Base-by-base conservation (phyloP, 2,329 filamentous ascomycete species). In the Alternaria sp. region DNA sequence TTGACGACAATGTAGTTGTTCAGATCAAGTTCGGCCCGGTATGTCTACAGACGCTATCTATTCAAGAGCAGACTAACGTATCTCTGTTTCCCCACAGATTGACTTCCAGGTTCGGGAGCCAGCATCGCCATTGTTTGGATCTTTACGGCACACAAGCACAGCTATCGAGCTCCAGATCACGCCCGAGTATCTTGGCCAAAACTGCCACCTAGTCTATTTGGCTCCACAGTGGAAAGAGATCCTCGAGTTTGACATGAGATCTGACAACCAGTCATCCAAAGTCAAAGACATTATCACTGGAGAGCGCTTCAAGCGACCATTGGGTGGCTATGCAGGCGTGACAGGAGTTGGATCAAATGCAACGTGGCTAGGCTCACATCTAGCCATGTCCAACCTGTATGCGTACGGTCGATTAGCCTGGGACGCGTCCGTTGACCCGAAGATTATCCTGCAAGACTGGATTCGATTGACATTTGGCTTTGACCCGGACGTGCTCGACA, bases 51-150 rank as follows among this genome's bases (percentile, higher is more conserved):
- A 51, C 49, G 18, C 12, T 23, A 7, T 23, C 15, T 7, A 37
- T 4, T 1, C 11, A 23, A 51, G 14, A n/a, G 28, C 21, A 51
- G 28, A 51, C 28, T 51, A 37, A 51, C 18, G 18, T 23, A 37
- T 30, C 14, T 30, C 14, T 18, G 6, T 23, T 21, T 30, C 14
- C 11, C 9, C 10, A 18, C 26, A 51, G 0, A 92, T 92, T 63
- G 90, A 92, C 72, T 92, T 92, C 76, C 90, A 92, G 71, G 88
- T 92, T 11, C 86, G 90, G 37, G 90, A 92, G 74, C 87, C 90
- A 1, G 79, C 84, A 1, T 90, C 87, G 5, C 90, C 90, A 0
- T 79, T 93, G 1, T 91, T 92, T 65, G 84, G 83, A 6, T 82
- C 85, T 49, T 70, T 87, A 7, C 75, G 70, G 44, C 74, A 85